Percentiles rank a stretch among this genome's conserved stretches.
Evolutionary conservation across 306 rosid genomes (phyloP).

Genomic region (Cyclanthera cordifolia): DNA sequence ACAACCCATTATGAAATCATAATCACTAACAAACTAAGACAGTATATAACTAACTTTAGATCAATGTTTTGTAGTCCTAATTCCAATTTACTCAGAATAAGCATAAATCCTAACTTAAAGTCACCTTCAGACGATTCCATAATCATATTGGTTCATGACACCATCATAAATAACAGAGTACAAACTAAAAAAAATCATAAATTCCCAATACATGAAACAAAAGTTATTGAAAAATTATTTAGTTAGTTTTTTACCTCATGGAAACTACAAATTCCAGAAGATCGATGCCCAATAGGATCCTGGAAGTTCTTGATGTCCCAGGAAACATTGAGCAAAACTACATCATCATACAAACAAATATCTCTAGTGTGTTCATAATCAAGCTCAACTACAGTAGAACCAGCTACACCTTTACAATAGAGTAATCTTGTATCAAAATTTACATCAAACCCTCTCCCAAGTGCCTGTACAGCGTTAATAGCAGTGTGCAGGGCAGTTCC

Average conservation of each 20-base stretch:
- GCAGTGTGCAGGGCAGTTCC: constrained; percentile 81
- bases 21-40: background rate
- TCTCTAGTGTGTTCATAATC: constrained; percentile 50
- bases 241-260: constrained; percentile 55
- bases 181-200: background rate
- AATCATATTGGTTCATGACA: background rate
- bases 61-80: background rate
- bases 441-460: constrained; percentile 89
- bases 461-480: constrained; percentile 66
- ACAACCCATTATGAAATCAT: too few relatives aligned
- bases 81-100: background rate
- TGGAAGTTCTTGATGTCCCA: constrained; percentile 45
- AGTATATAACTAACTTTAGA: background rate
- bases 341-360: constrained; percentile 44
- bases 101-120: background rate
- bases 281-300: constrained; percentile 35
- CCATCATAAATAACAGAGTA: background rate
- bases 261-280: constrained; percentile 63
- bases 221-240: background rate
- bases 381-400: constrained; percentile 57
- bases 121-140: background rate
- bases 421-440: constrained; percentile 86
- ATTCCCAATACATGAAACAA: background rate
- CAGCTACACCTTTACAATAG: constrained; percentile 72
- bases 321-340: constrained; percentile 55